phyloP scores from a whole-genome alignment of 2,329 filamentous ascomycete genomes.

The Colletotrichum kahawae region DNA sequence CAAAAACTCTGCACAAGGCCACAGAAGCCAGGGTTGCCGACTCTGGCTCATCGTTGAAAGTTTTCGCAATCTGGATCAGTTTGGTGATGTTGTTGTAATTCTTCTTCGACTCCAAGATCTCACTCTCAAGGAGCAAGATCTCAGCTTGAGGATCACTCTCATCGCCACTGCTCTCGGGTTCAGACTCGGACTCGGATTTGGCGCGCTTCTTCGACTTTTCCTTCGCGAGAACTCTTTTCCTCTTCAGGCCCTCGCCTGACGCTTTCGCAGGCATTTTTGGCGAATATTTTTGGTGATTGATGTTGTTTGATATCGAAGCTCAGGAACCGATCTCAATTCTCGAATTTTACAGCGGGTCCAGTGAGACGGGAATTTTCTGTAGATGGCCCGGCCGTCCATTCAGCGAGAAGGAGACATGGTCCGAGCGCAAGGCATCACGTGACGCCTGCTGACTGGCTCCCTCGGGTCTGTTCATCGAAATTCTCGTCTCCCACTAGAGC shows the following conservation, averaged over 20 bases:
- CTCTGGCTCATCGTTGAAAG: slow-evolving; percentile 52
- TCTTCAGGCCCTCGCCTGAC: slow-evolving; percentile 47
- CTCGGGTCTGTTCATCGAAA: slow-evolving; percentile 42
- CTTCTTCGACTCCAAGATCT: slow-evolving; percentile 84
- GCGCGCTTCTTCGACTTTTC: slow-evolving; percentile 56
- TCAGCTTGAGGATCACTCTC: slow-evolving; percentile 62
- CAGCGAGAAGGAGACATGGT: not conserved
- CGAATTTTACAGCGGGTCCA: slow-evolving; percentile 10
- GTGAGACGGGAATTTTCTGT: slow-evolving; percentile 8
- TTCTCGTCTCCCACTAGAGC: slow-evolving; percentile 51
- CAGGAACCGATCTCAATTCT: not conserved
- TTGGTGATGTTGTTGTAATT: slow-evolving; percentile 90
- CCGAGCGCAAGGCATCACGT: slow-evolving; percentile 36
- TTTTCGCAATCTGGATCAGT: slow-evolving; percentile 65
- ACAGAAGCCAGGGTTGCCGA: slow-evolving; percentile 73
- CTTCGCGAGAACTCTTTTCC: slow-evolving; percentile 51
- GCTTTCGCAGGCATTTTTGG: slow-evolving; percentile 31
- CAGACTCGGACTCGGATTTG: slow-evolving; percentile 46
- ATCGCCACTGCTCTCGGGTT: slow-evolving; percentile 35
- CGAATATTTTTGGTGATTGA: not conserved
- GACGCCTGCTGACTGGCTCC: slow-evolving; percentile 35
- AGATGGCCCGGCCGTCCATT: not conserved
- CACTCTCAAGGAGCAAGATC: slow-evolving; percentile 78
- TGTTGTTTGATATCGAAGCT: slow-evolving; percentile 1
- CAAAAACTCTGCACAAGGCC: slow-evolving; percentile 85